phyloP scores from a whole-genome alignment of 768 basidiomycete genomes.

The Boletus insuetus region DNA sequence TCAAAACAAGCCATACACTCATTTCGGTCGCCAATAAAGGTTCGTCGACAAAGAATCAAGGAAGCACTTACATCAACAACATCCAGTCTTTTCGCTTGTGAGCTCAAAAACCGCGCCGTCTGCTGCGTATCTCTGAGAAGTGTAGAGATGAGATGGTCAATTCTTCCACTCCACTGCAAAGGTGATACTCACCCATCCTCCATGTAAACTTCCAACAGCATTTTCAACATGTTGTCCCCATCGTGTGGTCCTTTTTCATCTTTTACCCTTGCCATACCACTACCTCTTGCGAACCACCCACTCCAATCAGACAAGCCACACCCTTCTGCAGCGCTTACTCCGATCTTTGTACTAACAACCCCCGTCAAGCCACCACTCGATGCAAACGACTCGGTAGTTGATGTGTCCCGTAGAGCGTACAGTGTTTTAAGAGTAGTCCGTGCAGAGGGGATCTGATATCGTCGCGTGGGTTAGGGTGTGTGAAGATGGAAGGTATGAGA shows the following conservation, averaged over 20 bases:
- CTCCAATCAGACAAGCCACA: slow-evolving; percentile 40
- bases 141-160: not conserved
- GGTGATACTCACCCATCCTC: slow-evolving; percentile 57
- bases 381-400: slow-evolving; percentile 86
- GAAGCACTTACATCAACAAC: slow-evolving; percentile 61
- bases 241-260: slow-evolving; percentile 42
- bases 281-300: slow-evolving; percentile 42
- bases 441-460: slow-evolving; percentile 6
- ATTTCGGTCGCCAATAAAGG: too few species aligned
- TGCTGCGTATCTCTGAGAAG: slow-evolving; percentile 49
- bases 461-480: not conserved
- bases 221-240: slow-evolving; percentile 55
- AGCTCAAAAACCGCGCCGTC: slow-evolving; percentile 68
- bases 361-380: slow-evolving; percentile 62
- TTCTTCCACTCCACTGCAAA: not conserved
- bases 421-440: slow-evolving; percentile 60
- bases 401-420: slow-evolving; percentile 64
- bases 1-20: not conserved
- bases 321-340: slow-evolving; percentile 54
- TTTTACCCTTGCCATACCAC: slow-evolving; percentile 45
- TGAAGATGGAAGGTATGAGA: not conserved
- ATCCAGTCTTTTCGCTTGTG: slow-evolving; percentile 79
- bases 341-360: slow-evolving; percentile 58
- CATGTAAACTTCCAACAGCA: slow-evolving; percentile 82
- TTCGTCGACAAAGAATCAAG: too few species aligned